Conservation (phyloP, 2,329 filamentous ascomycete genomes). For the Tolypocladium paradoxum region DNA sequence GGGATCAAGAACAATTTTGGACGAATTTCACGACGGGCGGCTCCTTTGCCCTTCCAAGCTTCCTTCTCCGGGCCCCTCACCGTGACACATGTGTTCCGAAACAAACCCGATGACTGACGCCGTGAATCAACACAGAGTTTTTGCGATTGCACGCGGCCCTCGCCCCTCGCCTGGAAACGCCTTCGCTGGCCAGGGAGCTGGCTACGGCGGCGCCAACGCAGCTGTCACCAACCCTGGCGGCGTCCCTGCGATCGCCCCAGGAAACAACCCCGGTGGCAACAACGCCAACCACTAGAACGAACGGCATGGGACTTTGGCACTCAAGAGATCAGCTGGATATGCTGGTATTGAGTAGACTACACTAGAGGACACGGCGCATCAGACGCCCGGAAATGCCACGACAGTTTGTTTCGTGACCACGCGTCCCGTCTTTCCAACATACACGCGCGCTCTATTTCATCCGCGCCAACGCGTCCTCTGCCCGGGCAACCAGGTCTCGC, state of each 20-base stretch:
- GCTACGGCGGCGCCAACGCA: background rate
- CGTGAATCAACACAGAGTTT: background rate
- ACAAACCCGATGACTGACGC: background rate
- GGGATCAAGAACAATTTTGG: background rate
- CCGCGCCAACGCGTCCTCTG: conserved; percentile 34
- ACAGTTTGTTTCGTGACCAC: background rate
- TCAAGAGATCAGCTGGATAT: conserved; percentile 4
- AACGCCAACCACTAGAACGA: conserved; percentile 1
- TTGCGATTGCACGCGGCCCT: background rate
- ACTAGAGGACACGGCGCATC: conserved; percentile 11
- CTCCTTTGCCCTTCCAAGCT: background rate
- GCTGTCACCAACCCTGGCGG: background rate
- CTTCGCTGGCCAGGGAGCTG: background rate
- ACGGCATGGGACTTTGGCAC: background rate
- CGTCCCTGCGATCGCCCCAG: background rate
- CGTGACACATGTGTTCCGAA: background rate
- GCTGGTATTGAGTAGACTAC: conserved; percentile 15
- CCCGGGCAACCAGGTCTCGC: conserved; percentile 35
- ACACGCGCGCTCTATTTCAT: conserved; percentile 27
- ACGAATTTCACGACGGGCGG: background rate
- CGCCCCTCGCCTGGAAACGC: background rate
- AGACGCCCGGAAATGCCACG: background rate
- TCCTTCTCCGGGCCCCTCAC: background rate
- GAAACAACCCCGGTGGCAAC: background rate
- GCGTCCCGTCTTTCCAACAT: background rate